Evolutionary conservation across 2,329 filamentous ascomycete species (phyloP).

Genomic region (Ambrosiella beaveri): DNA sequence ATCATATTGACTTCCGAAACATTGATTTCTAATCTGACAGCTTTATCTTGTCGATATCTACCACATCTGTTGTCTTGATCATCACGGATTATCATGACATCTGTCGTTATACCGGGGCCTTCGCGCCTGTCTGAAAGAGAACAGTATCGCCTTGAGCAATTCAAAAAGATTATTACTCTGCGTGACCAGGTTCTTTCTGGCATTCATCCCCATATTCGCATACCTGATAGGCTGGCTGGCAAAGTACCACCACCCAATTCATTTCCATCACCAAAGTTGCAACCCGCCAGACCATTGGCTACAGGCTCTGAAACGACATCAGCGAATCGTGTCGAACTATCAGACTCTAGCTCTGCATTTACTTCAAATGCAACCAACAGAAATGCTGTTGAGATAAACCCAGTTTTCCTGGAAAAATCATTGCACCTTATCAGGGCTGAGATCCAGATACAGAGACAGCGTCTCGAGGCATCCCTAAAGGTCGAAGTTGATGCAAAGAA

Average conservation of each 20-base stretch:
- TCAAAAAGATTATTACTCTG: conserved; percentile 64
- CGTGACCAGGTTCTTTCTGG: conserved; percentile 68
- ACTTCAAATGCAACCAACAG: conserved; percentile 20
- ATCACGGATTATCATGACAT: background rate
- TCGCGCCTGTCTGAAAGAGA: conserved; percentile 6
- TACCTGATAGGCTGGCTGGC: conserved; percentile 25
- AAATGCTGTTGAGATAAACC: conserved; percentile 54
- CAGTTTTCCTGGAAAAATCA: conserved; percentile 72
- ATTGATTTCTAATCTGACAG: background rate
- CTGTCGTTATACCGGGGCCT: background rate
- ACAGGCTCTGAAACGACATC: background rate
- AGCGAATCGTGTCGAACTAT: background rate
- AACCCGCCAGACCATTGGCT: background rate
- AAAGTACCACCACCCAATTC: conserved; percentile 13
- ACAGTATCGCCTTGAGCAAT: conserved; percentile 27
- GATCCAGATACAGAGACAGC: conserved; percentile 59
- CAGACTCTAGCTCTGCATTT: background rate
- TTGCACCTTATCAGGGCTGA: conserved; percentile 71
- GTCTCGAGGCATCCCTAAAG: conserved; percentile 59
- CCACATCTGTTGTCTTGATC: background rate
- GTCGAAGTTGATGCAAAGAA: conserved; percentile 52
- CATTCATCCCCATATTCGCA: conserved; percentile 47
- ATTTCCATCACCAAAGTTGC: conserved; percentile 12
- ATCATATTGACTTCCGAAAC: no score
- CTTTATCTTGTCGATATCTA: background rate